Base-by-base conservation (phyloP, 2,329 filamentous ascomycete genomes). In the Calonectria pteridis region DNA sequence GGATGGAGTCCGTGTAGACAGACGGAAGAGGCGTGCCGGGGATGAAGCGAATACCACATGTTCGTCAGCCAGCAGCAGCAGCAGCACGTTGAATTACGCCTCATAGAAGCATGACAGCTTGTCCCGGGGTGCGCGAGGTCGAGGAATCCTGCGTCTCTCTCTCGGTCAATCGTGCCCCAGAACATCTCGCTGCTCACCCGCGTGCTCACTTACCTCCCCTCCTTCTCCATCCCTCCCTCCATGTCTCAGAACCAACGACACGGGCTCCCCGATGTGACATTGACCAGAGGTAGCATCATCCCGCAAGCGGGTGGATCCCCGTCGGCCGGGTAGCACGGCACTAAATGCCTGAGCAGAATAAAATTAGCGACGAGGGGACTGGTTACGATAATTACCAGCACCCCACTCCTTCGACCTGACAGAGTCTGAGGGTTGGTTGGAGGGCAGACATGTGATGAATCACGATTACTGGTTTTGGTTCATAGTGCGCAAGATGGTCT, bases 21-120 rank as follows among this genome's bases (percentile, higher is more conserved):
- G 64, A 76, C 77, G 77, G 77, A 71, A 69, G 51, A 72, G 65
- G 75, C 68, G 33, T 79, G 77, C 77, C 77, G 77, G 59, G 31
- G 43, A 51, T 9, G 28, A 67, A 58, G 55, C 49, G 49, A 33
- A 40, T 70, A 67, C 43, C 33, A 20, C 43, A 43, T 55, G 55
- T 62, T 62, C 13, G 35, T 58, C 35, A 28, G 43, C 40, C 13
- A 23, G 35, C 35, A 28, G 43, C 40, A 29, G 37, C 6, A 31
- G 59, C 18, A 23, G 28, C 33, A 20, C 26, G 13, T n/a, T 23
- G 40, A 26, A 46, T 49, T 40, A 20, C 33, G 23, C 33, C 33
- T 40, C 13, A 11, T 13, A 33, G 18, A 55, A 11, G 18, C 51
- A 33, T 55, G 51, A 33, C 51, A 13, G 51, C 51, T 20, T 23